phyloP scores from a whole-genome alignment of 1,139 yeast genomes.

The Debaryomyces sp. region DNA sequence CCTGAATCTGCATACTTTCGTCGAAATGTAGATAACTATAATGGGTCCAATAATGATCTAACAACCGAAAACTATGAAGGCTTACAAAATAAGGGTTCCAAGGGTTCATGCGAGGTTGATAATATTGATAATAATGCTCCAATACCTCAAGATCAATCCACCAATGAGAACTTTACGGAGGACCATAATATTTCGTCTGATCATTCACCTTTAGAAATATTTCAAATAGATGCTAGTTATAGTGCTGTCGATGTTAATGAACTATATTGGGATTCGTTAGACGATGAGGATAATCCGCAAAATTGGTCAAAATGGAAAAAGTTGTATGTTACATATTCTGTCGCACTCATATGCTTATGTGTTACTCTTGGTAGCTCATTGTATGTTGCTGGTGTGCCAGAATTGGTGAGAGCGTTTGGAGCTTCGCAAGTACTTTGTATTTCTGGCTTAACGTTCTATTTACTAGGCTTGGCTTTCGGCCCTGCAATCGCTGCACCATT shows the following conservation, averaged over 20 bases:
- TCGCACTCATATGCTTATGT: constrained; percentile 62
- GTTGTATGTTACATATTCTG: constrained; percentile 65
- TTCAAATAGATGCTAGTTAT: too few relatives aligned
- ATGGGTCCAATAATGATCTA: background rate
- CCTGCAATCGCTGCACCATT: constrained; percentile 79
- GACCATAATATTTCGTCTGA: background rate
- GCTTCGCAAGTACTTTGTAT: constrained; percentile 61
- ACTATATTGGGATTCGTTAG: constrained; percentile 63
- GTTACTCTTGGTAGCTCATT: constrained; percentile 74
- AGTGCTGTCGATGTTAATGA: constrained; percentile 21
- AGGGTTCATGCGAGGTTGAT: too few relatives aligned
- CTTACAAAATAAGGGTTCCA: too few relatives aligned
- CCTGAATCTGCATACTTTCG: background rate
- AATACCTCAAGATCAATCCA: background rate
- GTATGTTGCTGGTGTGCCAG: constrained; percentile 50
- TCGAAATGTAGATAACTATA: background rate
- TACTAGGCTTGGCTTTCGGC: constrained; percentile 73
- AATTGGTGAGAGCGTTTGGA: constrained; percentile 31
- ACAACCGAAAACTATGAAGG: too few relatives aligned
- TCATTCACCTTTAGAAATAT: background rate
- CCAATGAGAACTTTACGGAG: background rate
- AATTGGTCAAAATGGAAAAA: constrained; percentile 66
- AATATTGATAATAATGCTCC: background rate
- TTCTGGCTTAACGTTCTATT: constrained; percentile 70
- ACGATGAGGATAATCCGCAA: constrained; percentile 62